Conservation (phyloP, 2,329 filamentous ascomycete genomes). For the Corniculantispora saksenae region DNA sequence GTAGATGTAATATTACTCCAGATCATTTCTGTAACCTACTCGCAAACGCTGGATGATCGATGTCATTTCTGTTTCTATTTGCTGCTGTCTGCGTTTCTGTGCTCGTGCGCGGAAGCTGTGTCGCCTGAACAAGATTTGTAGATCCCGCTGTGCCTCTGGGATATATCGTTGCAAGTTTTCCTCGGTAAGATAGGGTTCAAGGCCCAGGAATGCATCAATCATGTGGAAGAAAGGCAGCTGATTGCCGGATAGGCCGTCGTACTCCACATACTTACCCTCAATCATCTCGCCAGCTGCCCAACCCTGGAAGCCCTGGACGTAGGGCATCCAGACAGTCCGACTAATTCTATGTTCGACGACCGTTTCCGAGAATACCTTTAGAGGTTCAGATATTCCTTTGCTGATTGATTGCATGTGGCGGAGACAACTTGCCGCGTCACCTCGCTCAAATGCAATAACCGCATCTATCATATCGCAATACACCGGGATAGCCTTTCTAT, state of each 20-base stretch:
- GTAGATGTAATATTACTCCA: no score
- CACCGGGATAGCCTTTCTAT: background rate
- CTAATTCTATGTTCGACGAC: background rate
- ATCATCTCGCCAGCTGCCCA: background rate
- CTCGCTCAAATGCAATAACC: background rate
- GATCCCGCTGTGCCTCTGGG: background rate
- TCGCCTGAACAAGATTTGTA: background rate
- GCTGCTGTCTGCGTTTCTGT: background rate
- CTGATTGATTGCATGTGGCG: background rate
- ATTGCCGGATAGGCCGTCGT: background rate
- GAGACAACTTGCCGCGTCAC: background rate
- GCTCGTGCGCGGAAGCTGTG: background rate
- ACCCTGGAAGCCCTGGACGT: background rate
- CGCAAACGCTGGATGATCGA: background rate
- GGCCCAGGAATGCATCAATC: conserved; percentile 1
- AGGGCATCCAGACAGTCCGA: background rate
- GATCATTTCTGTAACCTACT: background rate
- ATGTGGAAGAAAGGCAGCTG: background rate
- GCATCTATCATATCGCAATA: background rate
- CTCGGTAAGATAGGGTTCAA: background rate
- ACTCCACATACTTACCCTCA: background rate
- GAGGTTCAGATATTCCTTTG: background rate
- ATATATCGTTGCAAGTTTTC: background rate
- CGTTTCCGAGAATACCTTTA: background rate
- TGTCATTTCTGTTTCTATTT: background rate